Evolutionary conservation across 805 yeast genomes (phyloP), one percentile per base, ranked within the genome.

Genomic region (Candida insectorum): DNA sequence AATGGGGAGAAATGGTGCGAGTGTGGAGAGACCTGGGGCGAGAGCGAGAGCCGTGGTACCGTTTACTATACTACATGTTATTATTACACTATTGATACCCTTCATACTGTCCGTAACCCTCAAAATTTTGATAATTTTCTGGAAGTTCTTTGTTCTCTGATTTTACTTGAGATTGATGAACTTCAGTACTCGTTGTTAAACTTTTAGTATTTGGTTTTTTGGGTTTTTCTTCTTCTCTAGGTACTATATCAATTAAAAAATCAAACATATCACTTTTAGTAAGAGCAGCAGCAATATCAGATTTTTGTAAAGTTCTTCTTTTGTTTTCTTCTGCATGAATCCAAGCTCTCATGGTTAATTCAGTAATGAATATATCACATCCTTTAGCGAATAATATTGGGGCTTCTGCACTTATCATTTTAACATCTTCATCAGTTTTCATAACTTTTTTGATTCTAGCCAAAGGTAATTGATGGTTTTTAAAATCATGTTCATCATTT

Each of bases 271-370:
- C 98, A 24, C 89, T 78, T 55, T 87, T 87, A 45, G 88, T 93
- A 37, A 94, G 66, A 1, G 98, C 98, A 12, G 93, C 93, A 2
- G 96, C 95, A 42, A 93, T 88, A 54, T 93, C 99, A 1, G 87
- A 79, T 51, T 88, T 85, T 57, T 93, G 99, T 39, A 93, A 65
- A 4, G 99, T 93, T 40, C 99, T 66, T 45, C 99, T 75, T 55
- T 93, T 93, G 63, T 86, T 86, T 51, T 87, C 96, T 58, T 93
- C 97, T 3, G 97, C 96, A 50, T 89, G 96, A 41, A 93, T 87
- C 98, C 98, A 93, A 6, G 98, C 97, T 38, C 99, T 72, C 96
- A 93, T 89, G 10, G 99, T 89, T 35, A 93, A 67, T 57, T 93
- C 99, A 1, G 98, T 89, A 47, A 93, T 91, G 60, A 93, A 93